These are phyloP conservation scores for Aspergillus caelatus DNA, from an alignment of 2,329 filamentous ascomycete genomes.

Conservation along the genomic window DNA sequence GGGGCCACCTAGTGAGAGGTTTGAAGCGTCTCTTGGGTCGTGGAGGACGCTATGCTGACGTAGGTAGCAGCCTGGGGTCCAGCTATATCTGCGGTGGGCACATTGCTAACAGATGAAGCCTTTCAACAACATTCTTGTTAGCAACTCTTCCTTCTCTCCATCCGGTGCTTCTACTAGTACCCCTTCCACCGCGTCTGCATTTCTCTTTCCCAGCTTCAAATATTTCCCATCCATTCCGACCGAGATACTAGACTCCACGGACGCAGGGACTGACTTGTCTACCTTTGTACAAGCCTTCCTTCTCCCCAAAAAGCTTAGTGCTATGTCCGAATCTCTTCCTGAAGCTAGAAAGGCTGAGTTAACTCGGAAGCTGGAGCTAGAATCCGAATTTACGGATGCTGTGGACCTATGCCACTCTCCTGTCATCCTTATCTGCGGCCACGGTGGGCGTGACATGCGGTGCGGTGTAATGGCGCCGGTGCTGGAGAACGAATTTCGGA, in stretches of 20 bases:
- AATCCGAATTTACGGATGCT: conserved; percentile 59
- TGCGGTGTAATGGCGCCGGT: conserved; percentile 81
- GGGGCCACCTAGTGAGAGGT: conserved; percentile 60
- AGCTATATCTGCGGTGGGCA: background rate
- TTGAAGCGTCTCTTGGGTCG: conserved; percentile 69
- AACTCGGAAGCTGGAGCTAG: conserved; percentile 54
- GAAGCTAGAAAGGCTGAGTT: conserved; percentile 31
- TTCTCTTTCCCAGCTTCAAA: conserved; percentile 81
- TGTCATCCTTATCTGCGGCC: conserved; percentile 80
- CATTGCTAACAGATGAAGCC: conserved; percentile 58
- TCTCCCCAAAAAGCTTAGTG: conserved; percentile 38
- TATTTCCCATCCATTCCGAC: conserved; percentile 74
- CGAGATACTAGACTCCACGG: conserved; percentile 51
- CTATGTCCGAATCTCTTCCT: conserved; percentile 36
- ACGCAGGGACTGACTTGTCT: conserved; percentile 35
- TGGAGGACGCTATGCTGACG: conserved; percentile 68
- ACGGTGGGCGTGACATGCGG: conserved; percentile 76
- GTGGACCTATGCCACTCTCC: conserved; percentile 62
- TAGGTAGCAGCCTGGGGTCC: conserved; percentile 22
- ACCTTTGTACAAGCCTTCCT: conserved; percentile 50
- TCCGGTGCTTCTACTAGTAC: conserved; percentile 38
- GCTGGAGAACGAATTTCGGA: conserved; percentile 70
- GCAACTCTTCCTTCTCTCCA: conserved; percentile 74
- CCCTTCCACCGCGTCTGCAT: conserved; percentile 57
- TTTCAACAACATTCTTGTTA: conserved; percentile 77